These are phyloP conservation scores for Rhypophila decipiens DNA, from an alignment of 495 filamentous ascomycete species.

Conservation along the genomic window DNA sequence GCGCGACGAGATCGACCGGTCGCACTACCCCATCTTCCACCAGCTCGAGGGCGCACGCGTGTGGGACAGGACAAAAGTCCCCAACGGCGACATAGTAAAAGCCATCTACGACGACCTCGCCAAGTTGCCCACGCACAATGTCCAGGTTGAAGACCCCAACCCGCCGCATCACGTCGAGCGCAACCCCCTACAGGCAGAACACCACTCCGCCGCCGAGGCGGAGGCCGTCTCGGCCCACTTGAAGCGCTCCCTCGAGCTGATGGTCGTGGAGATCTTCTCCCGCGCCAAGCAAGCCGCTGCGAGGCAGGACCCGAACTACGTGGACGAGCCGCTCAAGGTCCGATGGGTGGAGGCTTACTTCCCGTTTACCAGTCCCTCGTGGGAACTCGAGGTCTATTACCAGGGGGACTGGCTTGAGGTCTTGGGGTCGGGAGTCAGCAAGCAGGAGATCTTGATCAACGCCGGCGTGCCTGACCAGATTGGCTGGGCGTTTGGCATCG, in stretches of 20 bases:
- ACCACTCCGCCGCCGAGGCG: constrained; percentile 69
- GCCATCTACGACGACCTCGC: constrained; percentile 61
- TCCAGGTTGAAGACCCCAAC: constrained; percentile 79
- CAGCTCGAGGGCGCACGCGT: constrained; percentile 95
- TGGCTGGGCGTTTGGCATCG: constrained; percentile 95
- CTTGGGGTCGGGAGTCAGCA: constrained; percentile 84
- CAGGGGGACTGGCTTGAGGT: constrained; percentile 92
- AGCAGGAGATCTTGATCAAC: constrained; percentile 70
- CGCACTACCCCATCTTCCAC: constrained; percentile 95
- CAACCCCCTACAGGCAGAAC: constrained; percentile 71
- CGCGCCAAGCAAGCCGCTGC: constrained; percentile 62
- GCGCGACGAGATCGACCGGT: constrained; percentile 87
- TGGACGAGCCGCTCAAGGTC: constrained; percentile 65
- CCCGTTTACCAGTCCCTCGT: constrained; percentile 90
- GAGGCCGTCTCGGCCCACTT: constrained; percentile 80
- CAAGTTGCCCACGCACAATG: constrained; percentile 59
- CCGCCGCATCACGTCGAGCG: constrained; percentile 69
- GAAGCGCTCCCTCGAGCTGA: constrained; percentile 79
- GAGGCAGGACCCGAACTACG: constrained; percentile 39
- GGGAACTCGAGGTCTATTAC: constrained; percentile 96
- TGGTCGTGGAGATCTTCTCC: constrained; percentile 84
- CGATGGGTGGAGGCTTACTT: constrained; percentile 97
- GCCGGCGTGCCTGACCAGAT: constrained; percentile 69
- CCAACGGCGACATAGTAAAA: constrained; percentile 53
- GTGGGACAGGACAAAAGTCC: constrained; percentile 67